These are phyloP conservation scores for Metschnikowia gelsemii DNA, from an alignment of 805 yeast genomes.

Conservation along the genomic window DNA sequence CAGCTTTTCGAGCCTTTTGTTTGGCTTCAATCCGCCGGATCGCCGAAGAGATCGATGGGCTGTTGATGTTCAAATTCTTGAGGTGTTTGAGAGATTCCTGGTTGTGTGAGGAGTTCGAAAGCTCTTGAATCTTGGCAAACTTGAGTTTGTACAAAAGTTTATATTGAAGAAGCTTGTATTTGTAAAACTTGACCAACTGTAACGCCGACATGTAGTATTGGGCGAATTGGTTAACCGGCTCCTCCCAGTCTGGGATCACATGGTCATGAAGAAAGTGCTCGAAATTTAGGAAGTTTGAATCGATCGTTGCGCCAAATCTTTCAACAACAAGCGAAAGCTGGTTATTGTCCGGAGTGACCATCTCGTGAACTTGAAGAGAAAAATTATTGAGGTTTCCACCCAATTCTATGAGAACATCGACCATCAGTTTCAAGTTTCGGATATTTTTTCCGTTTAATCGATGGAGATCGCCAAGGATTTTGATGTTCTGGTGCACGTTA, in stretches of 20 bases:
- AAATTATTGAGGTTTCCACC: conserved; percentile 60
- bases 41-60: conserved; percentile 40
- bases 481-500: conserved; percentile 34
- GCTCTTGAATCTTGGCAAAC: conserved; percentile 39
- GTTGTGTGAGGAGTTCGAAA: conserved; percentile 27
- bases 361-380: conserved; percentile 44
- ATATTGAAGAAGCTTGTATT: conserved; percentile 51
- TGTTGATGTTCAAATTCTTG: conserved; percentile 33
- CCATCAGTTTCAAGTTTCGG: conserved; percentile 40
- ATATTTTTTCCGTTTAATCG: conserved; percentile 36
- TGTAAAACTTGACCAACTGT: conserved; percentile 49
- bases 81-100: conserved; percentile 27
- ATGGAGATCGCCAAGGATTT: conserved; percentile 37
- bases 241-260: conserved; percentile 46
- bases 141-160: conserved; percentile 40
- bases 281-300: conserved; percentile 48
- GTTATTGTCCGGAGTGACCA: conserved; percentile 22
- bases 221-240: conserved; percentile 49
- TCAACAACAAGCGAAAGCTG: conserved; percentile 41
- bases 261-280: conserved; percentile 44
- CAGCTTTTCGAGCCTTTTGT: conserved; percentile 18
- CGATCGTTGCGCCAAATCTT: conserved; percentile 53
- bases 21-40: conserved; percentile 32
- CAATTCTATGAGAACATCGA: conserved; percentile 45
- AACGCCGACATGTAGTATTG: conserved; percentile 45